Conservation (phyloP, 1,284 basidiomycete species). For the Sparassis latifolia region DNA sequence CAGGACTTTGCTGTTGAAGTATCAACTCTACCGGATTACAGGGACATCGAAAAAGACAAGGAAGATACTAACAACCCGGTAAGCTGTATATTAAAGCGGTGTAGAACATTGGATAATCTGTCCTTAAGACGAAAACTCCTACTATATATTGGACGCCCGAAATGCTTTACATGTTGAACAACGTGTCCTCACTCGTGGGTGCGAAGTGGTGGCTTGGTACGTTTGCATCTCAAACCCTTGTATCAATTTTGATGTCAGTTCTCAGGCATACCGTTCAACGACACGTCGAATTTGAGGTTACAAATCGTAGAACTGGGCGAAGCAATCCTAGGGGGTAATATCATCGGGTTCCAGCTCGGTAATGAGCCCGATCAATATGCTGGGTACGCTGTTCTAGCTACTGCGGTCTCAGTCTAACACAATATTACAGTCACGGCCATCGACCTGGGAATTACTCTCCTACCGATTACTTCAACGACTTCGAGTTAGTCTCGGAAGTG, state of each 20-base stretch:
- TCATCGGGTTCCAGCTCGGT: conserved; percentile 41
- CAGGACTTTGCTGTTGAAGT: conserved; percentile 48
- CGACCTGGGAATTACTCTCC: conserved; percentile 30
- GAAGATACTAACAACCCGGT: conserved; percentile 11
- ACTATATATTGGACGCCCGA: conserved; percentile 35
- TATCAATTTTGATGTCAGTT: too few species aligned
- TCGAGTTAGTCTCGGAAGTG: conserved; percentile 36
- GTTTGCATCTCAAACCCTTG: too few species aligned
- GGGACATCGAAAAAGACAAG: conserved; percentile 15
- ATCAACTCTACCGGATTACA: conserved; percentile 13
- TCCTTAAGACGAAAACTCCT: conserved; percentile 33
- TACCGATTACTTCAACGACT: conserved; percentile 45
- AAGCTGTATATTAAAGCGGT: conserved; percentile 4
- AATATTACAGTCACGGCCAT: conserved; percentile 19
- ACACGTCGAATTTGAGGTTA: conserved; percentile 36
- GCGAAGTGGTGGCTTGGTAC: conserved; percentile 39
- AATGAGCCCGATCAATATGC: conserved; percentile 56
- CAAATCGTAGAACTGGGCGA: conserved; percentile 40
- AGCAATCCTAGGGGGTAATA: conserved; percentile 33
- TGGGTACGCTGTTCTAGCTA: conserved; percentile 7
- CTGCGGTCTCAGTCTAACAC: conserved; percentile 19
- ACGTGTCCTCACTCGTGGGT: conserved; percentile 32
- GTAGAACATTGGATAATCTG: conserved; percentile 29
- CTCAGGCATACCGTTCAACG: conserved; percentile 37
- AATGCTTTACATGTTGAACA: conserved; percentile 34